Conservation (phyloP, 192 early-diverging fungal species). For the Dispira simplex region DNA sequence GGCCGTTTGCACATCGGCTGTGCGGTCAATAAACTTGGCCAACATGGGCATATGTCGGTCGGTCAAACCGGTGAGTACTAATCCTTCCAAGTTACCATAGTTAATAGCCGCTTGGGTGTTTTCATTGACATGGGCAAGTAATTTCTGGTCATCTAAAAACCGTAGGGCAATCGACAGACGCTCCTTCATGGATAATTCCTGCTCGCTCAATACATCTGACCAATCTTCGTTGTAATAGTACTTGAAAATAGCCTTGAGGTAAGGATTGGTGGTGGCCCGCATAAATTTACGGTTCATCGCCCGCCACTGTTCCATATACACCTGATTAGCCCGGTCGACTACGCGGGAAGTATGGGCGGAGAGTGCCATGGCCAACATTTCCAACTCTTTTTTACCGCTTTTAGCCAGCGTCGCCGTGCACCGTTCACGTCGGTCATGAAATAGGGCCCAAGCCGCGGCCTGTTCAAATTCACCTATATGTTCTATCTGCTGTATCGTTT, state of each 20-base stretch:
- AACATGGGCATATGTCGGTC: slow-evolving; percentile 53
- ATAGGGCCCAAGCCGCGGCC: slow-evolving; percentile 79
- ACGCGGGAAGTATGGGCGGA: slow-evolving; percentile 26
- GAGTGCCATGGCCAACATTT: slow-evolving; percentile 66
- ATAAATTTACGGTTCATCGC: slow-evolving; percentile 17
- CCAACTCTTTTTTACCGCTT: slow-evolving; percentile 30
- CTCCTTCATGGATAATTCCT: slow-evolving; percentile 56
- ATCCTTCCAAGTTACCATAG: slow-evolving; percentile 60
- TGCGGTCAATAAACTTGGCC: slow-evolving; percentile 63
- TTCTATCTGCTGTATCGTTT: slow-evolving; percentile 37
- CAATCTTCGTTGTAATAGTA: slow-evolving; percentile 75
- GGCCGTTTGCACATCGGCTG: slow-evolving; percentile 86
- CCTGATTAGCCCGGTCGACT: slow-evolving; percentile 11
- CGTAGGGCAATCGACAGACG: slow-evolving; percentile 72
- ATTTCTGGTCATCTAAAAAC: slow-evolving; percentile 63
- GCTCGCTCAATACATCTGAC: slow-evolving; percentile 53
- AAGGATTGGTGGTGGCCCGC: slow-evolving; percentile 33
- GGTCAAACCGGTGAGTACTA: slow-evolving; percentile 70
- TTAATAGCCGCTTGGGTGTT: slow-evolving; percentile 33
- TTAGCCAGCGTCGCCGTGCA: slow-evolving; percentile 42
- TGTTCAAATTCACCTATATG: slow-evolving; percentile 49
- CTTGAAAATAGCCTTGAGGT: slow-evolving; percentile 77
- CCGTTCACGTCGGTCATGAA: slow-evolving; percentile 60
- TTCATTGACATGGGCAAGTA: slow-evolving; percentile 43
- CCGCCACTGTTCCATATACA: slow-evolving; percentile 15